Conservation (phyloP, 352 stramenopile species). For the Blastocystis hominis region DNA sequence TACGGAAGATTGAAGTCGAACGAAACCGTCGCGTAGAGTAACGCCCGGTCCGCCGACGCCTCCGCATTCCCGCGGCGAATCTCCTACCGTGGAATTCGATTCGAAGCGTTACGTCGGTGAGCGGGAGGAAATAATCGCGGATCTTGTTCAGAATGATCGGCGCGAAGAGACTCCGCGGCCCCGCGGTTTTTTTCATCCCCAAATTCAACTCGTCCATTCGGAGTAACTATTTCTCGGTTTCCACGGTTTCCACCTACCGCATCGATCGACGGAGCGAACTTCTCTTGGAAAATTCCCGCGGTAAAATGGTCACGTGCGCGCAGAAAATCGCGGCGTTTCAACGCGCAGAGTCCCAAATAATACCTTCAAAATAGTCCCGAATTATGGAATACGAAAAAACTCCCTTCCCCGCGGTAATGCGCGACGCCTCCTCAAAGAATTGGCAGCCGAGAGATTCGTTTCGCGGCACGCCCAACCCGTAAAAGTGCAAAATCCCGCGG, state of each 20-base stretch:
- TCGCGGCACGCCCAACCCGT: not conserved
- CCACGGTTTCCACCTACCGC: not conserved
- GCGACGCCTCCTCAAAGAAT: not conserved
- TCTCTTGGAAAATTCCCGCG: not conserved
- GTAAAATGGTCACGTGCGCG: not conserved
- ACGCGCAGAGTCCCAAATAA: constrained; percentile 5
- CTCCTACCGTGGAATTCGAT: not conserved
- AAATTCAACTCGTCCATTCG: not conserved
- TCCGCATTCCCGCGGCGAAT: not conserved
- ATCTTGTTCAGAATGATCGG: not conserved
- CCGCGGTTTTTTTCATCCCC: not conserved
- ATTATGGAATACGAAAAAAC: not conserved
- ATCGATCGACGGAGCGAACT: constrained; percentile 22
- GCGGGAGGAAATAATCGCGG: not conserved
- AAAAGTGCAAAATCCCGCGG: constrained; percentile 1
- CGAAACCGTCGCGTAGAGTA: not conserved
- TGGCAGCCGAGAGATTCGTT: constrained; percentile 3
- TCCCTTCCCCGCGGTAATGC: not conserved
- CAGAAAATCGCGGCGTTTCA: not conserved
- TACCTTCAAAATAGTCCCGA: not conserved
- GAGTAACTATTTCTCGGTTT: not conserved
- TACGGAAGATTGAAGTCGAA: constrained; percentile 33
- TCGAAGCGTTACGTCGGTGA: not conserved
- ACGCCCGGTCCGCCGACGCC: not conserved
- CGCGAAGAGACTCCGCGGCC: not conserved